A percentile compares a stretch with the other conserved stretches of the same genome.
Conservation (phyloP, 495 filamentous ascomycete genomes). For the Penicillium manginii region DNA sequence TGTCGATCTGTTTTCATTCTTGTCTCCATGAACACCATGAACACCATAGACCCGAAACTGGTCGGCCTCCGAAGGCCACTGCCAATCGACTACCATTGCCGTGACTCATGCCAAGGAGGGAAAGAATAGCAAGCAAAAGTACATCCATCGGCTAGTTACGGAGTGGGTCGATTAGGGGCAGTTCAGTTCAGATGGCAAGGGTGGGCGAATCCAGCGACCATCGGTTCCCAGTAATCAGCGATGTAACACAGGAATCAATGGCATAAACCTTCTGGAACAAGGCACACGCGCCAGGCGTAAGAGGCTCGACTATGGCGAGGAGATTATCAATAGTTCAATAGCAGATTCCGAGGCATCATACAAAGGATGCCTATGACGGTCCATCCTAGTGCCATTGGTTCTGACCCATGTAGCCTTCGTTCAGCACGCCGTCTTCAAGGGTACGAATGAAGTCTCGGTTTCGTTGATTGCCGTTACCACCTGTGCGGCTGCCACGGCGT, state of each 20-base stretch:
- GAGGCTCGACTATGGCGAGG: constrained; percentile 10
- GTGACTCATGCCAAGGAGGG: constrained; percentile 14
- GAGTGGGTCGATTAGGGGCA: constrained; percentile 9
- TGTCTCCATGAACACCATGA: neutral
- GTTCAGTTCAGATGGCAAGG: neutral
- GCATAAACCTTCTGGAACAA: constrained; percentile 3
- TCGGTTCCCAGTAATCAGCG: constrained; percentile 14
- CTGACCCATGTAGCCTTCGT: constrained; percentile 76
- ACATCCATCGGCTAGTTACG: constrained; percentile 8
- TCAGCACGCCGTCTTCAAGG: constrained; percentile 86
- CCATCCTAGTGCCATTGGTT: constrained; percentile 63
- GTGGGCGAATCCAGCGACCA: constrained; percentile 17
- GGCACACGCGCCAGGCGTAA: constrained; percentile 15
- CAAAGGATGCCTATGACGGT: neutral
- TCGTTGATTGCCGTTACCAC: constrained; percentile 55
- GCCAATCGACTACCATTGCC: neutral
- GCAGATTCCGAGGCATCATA: constrained; percentile 10
- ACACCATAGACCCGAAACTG: neutral
- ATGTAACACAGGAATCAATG: constrained; percentile 11
- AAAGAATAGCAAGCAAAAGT: constrained; percentile 2
- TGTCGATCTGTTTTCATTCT: neutral
- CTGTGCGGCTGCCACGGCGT: constrained; percentile 76
- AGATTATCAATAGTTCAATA: constrained; percentile 1
- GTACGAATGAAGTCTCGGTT: constrained; percentile 92
- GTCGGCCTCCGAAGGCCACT: neutral